Percentiles rank a stretch among this genome's conserved stretches.
phyloP scores from a whole-genome alignment of 768 basidiomycete species.

The Chalciporus chontae region DNA sequence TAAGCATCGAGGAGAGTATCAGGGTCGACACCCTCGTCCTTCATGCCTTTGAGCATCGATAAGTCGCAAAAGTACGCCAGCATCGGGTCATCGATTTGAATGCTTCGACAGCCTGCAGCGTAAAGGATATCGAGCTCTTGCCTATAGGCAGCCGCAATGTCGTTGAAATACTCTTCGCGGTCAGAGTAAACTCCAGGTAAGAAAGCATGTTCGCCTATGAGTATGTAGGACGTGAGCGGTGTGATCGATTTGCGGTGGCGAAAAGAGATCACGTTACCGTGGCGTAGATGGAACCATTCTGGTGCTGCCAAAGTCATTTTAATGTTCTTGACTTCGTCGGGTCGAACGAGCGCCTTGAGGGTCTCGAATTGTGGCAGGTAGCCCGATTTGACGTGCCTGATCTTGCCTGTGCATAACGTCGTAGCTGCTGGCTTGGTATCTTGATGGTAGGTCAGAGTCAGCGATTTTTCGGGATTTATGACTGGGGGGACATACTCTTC shows the following conservation, averaged over 20 bases:
- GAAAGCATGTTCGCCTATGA: slow-evolving; percentile 28
- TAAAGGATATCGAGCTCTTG: slow-evolving; percentile 43
- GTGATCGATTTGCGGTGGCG: background rate
- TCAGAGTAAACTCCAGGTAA: slow-evolving; percentile 15
- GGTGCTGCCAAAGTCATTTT: slow-evolving; percentile 73
- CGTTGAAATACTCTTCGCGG: slow-evolving; percentile 42
- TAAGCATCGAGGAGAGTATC: slow-evolving; percentile 60
- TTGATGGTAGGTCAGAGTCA: background rate
- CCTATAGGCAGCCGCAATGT: slow-evolving; percentile 41
- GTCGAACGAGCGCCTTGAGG: slow-evolving; percentile 52
- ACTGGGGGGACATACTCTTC: slow-evolving; percentile 10
- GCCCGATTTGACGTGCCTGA: slow-evolving; percentile 57
- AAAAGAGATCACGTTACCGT: slow-evolving; percentile 42
- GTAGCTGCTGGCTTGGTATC: slow-evolving; percentile 22
- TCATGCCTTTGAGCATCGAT: slow-evolving; percentile 50
- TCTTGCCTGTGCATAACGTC: slow-evolving; percentile 48
- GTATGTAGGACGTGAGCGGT: background rate
- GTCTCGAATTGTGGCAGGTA: slow-evolving; percentile 63
- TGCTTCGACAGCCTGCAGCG: slow-evolving; percentile 36
- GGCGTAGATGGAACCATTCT: slow-evolving; percentile 68
- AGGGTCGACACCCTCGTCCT: slow-evolving; percentile 54
- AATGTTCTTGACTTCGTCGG: slow-evolving; percentile 61
- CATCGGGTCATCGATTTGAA: slow-evolving; percentile 42
- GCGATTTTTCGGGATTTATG: background rate
- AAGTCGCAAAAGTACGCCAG: slow-evolving; percentile 63